phyloP scores from a whole-genome alignment of 352 stramenopile species.

The Phytophthora pini region DNA sequence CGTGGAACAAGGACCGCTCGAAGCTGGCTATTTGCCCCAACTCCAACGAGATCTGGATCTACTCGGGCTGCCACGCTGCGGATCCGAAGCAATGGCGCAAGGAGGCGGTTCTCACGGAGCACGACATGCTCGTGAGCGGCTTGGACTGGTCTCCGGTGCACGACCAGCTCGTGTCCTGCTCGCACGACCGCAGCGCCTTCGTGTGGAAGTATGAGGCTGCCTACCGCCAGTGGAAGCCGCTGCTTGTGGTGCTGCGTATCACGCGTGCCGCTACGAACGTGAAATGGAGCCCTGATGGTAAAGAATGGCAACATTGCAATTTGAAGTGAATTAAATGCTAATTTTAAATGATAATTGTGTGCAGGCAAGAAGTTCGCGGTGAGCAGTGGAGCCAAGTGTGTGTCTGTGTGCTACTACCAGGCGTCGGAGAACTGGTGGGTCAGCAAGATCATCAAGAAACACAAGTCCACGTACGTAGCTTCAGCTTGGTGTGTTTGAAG shows the following conservation, averaged over 20 bases:
- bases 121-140: conserved; percentile 94
- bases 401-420: conserved; percentile 95
- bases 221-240: conserved; percentile 92
- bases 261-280: conserved; percentile 92
- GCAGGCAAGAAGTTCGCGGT: conserved; percentile 94
- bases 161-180: conserved; percentile 95
- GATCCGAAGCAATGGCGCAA: conserved; percentile 87
- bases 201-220: conserved; percentile 93
- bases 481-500: conserved; percentile 9
- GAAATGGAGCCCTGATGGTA: conserved; percentile 94
- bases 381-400: conserved; percentile 92
- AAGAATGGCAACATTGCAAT: not conserved
- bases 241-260: conserved; percentile 92
- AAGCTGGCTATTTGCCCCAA: conserved; percentile 93
- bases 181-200: conserved; percentile 95
- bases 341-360: conserved; percentile 5
- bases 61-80: conserved; percentile 76
- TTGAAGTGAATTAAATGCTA: conserved; percentile 3
- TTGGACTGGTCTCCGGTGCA: conserved; percentile 94
- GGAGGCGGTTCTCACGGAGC: conserved; percentile 87
- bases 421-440: conserved; percentile 95
- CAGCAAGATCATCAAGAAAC: conserved; percentile 97
- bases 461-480: conserved; percentile 94
- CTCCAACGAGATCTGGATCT: conserved; percentile 94
- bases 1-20: conserved; percentile 92